A percentile compares a stretch with the other conserved stretches of the same genome.
phyloP scores from a whole-genome alignment of 1,139 yeast species.

The Yamadazyma dendronema region DNA sequence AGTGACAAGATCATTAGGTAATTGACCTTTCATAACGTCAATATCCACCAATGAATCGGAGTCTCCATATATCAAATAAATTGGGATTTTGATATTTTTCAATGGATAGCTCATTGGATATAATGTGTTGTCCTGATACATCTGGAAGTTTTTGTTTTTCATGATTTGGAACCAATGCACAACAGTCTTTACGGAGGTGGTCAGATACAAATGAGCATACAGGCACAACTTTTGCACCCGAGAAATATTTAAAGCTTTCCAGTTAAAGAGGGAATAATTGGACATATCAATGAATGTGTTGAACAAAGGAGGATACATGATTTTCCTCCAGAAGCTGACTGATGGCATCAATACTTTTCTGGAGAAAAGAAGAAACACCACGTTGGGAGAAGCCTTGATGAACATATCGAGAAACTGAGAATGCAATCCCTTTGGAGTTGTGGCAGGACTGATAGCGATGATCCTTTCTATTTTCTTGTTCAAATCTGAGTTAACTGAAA shows the following conservation, averaged over 20 bases:
- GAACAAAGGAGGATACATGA: conserved; percentile 82
- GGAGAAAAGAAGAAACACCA: conserved; percentile 75
- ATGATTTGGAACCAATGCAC: conserved; percentile 98
- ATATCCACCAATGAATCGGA: conserved; percentile 84
- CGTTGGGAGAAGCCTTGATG: conserved; percentile 74
- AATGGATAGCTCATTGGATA: conserved; percentile 46
- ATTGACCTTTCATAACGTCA: conserved; percentile 61
- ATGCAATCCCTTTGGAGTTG: conserved; percentile 85
- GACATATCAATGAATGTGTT: conserved; percentile 70
- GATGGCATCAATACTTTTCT: conserved; percentile 70
- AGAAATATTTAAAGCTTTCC: conserved; percentile 72
- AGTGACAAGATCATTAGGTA: conserved; percentile 37
- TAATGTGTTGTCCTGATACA: conserved; percentile 67
- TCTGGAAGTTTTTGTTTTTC: conserved; percentile 74
- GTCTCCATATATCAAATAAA: conserved; percentile 76
- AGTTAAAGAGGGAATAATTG: conserved; percentile 66
- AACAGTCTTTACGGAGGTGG: conserved; percentile 86
- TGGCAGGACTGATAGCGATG: conserved; percentile 88
- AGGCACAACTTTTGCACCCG: conserved; percentile 71
- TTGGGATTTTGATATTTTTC: conserved; percentile 63
- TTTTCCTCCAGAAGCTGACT: conserved; percentile 77
- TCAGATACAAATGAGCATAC: conserved; percentile 82
- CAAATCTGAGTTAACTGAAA: conserved; percentile 67
- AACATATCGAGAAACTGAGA: conserved; percentile 74
- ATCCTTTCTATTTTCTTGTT: conserved; percentile 68